Evolutionary conservation across 2,329 filamentous ascomycete genomes (phyloP).

Genomic region (Aspergillus sp.): DNA sequence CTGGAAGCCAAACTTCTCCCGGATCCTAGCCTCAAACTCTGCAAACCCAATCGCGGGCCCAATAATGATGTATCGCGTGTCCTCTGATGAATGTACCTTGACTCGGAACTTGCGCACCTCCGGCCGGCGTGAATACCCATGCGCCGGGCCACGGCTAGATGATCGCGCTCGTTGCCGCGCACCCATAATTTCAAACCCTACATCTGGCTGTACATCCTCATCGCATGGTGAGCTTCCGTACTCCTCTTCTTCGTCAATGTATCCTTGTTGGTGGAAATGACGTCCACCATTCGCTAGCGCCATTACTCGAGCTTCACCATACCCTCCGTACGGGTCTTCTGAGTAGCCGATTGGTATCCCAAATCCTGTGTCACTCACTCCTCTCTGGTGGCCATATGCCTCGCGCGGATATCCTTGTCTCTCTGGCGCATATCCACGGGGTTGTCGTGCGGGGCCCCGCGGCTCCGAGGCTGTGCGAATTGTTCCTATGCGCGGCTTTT

Average conservation of each 20-base stretch:
- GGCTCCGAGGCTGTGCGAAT: conserved; percentile 54
- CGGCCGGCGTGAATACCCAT: conserved; percentile 44
- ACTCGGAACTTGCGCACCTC: conserved; percentile 79
- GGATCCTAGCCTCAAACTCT: conserved; percentile 75
- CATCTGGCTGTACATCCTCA: conserved; percentile 64
- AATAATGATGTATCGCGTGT: conserved; percentile 92
- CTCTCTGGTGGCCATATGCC: conserved; percentile 28
- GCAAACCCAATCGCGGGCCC: conserved; percentile 69
- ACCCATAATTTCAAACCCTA: conserved; percentile 78
- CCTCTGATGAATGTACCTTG: conserved; percentile 82
- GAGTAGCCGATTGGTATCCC: conserved; percentile 32
- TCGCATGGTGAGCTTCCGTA: conserved; percentile 70
- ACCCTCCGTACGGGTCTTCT: conserved; percentile 63
- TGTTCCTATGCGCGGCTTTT: conserved; percentile 47
- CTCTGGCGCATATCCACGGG: conserved; percentile 23
- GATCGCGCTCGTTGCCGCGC: conserved; percentile 35
- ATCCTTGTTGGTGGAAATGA: conserved; percentile 53
- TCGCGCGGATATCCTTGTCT: conserved; percentile 33
- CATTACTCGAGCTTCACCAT: conserved; percentile 54
- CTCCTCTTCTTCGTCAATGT: conserved; percentile 79
- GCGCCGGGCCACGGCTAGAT: conserved; percentile 27
- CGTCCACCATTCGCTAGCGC: conserved; percentile 44
- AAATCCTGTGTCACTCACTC: conserved; percentile 33
- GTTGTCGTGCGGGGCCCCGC: conserved; percentile 43
- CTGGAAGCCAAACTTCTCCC: conserved; percentile 78